Conservation (phyloP, 2,329 filamentous ascomycete species). For the Colletotrichum chrysophilum region DNA sequence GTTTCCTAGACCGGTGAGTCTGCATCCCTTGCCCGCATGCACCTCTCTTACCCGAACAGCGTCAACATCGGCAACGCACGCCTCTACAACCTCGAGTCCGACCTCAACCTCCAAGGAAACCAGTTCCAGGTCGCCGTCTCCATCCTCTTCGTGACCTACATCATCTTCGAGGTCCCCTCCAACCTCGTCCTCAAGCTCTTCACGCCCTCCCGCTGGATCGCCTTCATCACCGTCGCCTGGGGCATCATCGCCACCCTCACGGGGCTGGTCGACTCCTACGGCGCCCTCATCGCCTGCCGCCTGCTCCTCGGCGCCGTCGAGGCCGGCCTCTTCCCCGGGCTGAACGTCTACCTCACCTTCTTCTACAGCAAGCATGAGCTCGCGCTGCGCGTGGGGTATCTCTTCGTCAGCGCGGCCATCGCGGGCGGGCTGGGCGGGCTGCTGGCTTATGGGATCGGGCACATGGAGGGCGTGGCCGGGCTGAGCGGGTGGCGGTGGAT, state of each 20-base stretch:
- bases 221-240: slow-evolving; percentile 69
- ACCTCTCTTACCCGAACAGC: neutral
- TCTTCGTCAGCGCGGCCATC: slow-evolving; percentile 74
- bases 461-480: slow-evolving; percentile 71
- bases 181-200: slow-evolving; percentile 70
- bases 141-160: slow-evolving; percentile 71
- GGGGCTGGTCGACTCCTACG: slow-evolving; percentile 70
- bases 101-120: slow-evolving; percentile 67
- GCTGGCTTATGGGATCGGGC: slow-evolving; percentile 75
- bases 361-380: slow-evolving; percentile 80
- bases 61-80: slow-evolving; percentile 66
- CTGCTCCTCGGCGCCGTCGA: slow-evolving; percentile 73
- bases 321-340: slow-evolving; percentile 72
- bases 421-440: slow-evolving; percentile 76
- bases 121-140: slow-evolving; percentile 73
- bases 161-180: slow-evolving; percentile 67
- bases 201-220: slow-evolving; percentile 66
- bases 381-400: slow-evolving; percentile 73
- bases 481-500: slow-evolving; percentile 76
- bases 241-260: slow-evolving; percentile 73
- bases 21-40: neutral
- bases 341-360: slow-evolving; percentile 73
- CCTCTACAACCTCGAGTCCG: slow-evolving; percentile 68
- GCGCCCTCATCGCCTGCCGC: slow-evolving; percentile 69
- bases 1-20: slow-evolving; percentile 73